These are phyloP conservation scores for Polytolypa hystricis DNA, from an alignment of 2,329 filamentous ascomycete genomes.

Conservation along the genomic window DNA sequence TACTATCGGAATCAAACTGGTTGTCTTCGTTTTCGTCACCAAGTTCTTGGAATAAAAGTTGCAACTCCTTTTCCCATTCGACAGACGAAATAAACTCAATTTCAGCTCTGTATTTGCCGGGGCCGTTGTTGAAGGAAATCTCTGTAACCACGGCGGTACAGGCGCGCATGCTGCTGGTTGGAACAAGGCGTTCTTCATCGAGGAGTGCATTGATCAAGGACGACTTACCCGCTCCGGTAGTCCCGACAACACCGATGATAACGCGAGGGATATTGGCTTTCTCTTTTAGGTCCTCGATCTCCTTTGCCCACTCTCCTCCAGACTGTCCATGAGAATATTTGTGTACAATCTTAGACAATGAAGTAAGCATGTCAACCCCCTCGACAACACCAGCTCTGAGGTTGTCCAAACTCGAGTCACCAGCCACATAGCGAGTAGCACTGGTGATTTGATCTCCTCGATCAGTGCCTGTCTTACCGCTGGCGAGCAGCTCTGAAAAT, in stretches of 20 bases:
- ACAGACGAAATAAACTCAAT: constrained; percentile 45
- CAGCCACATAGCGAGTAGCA: not conserved
- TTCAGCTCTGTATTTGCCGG: constrained; percentile 42
- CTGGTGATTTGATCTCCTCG: too few relatives aligned
- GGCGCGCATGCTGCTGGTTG: constrained; percentile 49
- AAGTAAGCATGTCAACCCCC: not conserved
- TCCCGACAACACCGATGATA: constrained; percentile 50
- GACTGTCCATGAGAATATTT: not conserved
- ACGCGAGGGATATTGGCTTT: constrained; percentile 28
- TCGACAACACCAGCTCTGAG: not conserved
- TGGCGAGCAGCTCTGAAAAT: too few relatives aligned
- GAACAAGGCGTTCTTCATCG: constrained; percentile 47
- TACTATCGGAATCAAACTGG: constrained; percentile 36
- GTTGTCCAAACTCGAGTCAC: not conserved
- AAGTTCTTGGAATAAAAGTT: constrained; percentile 33
- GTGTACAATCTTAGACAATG: not conserved
- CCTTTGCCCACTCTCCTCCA: not conserved
- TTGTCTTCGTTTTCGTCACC: constrained; percentile 25
- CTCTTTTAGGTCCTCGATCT: constrained; percentile 17
- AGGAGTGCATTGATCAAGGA: constrained; percentile 53
- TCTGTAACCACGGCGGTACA: constrained; percentile 54
- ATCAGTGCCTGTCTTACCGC: too few relatives aligned
- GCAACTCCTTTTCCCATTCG: constrained; percentile 45
- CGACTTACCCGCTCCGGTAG: constrained; percentile 52
- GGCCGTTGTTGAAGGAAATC: constrained; percentile 44